Conservation (phyloP, 2,329 filamentous ascomycete genomes). For the Penicillium sp. region DNA sequence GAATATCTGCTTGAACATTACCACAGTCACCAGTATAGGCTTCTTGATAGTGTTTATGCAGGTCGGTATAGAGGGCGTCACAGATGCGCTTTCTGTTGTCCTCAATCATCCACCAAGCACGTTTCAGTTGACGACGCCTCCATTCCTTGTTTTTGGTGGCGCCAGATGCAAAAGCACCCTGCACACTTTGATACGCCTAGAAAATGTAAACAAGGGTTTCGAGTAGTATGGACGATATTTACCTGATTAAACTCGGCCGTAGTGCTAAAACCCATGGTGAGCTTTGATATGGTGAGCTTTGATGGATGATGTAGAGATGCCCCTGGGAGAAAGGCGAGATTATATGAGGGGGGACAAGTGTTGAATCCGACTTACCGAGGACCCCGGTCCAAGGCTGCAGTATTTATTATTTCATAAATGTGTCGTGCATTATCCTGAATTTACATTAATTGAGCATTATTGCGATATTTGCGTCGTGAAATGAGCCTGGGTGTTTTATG, state of each 20-base stretch:
- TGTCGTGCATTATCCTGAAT: neutral
- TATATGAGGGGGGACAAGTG: neutral
- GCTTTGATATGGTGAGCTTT: no score
- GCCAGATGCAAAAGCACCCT: constrained; percentile 13
- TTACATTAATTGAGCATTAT: neutral
- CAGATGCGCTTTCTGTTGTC: constrained; percentile 21
- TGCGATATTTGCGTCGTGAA: neutral
- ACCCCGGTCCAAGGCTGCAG: neutral
- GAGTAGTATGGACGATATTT: neutral
- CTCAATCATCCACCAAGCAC: constrained; percentile 24
- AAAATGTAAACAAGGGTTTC: neutral
- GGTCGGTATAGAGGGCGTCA: constrained; percentile 16
- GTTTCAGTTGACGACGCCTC: constrained; percentile 21
- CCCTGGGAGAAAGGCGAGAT: neutral
- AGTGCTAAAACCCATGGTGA: constrained; percentile 18
- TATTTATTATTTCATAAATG: neutral
- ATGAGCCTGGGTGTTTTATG: neutral
- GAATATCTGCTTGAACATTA: constrained; percentile 36
- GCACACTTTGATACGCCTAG: constrained; percentile 18
- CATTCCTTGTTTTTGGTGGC: constrained; percentile 19
- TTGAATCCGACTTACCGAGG: neutral
- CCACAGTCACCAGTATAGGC: constrained; percentile 13
- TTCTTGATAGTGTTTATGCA: constrained; percentile 20
- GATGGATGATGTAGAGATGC: constrained; percentile 9
- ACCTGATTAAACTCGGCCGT: constrained; percentile 18